These are phyloP conservation scores for Fremontodendron californicum DNA, from an alignment of 345 rosid species.

Conservation along the genomic window DNA sequence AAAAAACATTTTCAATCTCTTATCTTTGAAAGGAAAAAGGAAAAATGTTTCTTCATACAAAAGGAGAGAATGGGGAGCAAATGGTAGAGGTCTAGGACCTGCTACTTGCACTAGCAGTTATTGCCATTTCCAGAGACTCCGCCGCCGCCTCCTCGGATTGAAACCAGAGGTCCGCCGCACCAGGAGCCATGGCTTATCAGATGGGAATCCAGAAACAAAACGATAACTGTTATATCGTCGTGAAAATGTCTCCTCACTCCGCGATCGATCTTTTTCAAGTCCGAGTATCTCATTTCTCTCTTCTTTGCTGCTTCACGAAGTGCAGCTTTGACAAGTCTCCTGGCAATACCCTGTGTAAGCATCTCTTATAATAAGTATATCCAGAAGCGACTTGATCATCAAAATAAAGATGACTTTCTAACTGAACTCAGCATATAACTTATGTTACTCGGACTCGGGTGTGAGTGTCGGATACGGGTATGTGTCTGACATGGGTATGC, in stretches of 20 bases:
- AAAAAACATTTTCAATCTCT: constrained; percentile 9
- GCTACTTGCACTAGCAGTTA: constrained; percentile 23
- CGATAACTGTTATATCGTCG: constrained; percentile 84
- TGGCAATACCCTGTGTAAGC: constrained; percentile 63
- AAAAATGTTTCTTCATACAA: constrained; percentile 23
- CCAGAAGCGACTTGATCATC: background rate
- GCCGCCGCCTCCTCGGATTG: constrained; percentile 65
- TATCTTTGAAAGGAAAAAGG: constrained; percentile 11
- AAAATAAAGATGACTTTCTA: background rate
- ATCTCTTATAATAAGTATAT: background rate
- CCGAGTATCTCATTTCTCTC: constrained; percentile 92
- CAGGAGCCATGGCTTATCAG: constrained; percentile 39
- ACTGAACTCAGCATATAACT: background rate
- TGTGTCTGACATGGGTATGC: too few relatives aligned
- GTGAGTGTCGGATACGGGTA: too few relatives aligned
- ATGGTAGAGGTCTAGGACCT: constrained; percentile 22
- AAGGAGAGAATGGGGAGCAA: constrained; percentile 16
- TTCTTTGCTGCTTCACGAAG: constrained; percentile 88
- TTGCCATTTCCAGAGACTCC: constrained; percentile 30
- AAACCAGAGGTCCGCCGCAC: constrained; percentile 41
- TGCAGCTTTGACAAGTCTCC: constrained; percentile 71
- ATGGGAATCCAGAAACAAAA: constrained; percentile 71
- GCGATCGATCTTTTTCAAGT: constrained; percentile 86
- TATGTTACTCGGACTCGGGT: too few relatives aligned
- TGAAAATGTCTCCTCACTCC: constrained; percentile 98